phyloP scores from a whole-genome alignment of 176 grass and related monocot species.

The Tillandsia fasciculata region DNA sequence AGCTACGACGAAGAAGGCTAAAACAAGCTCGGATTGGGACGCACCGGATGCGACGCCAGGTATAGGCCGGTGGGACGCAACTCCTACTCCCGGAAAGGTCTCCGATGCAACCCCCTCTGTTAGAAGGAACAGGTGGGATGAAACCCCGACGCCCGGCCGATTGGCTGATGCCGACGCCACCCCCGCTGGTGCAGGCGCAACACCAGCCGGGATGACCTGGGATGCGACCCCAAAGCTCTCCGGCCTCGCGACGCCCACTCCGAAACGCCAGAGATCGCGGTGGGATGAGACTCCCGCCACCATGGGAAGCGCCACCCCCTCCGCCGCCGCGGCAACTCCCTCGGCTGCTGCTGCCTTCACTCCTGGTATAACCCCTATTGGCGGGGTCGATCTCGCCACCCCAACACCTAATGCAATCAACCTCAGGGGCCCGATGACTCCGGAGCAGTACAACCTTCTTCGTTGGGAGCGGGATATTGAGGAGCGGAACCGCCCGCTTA shows the following conservation, averaged over 20 bases:
- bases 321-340: slow-evolving; percentile 20
- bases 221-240: slow-evolving; percentile 85
- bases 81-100: slow-evolving; percentile 52
- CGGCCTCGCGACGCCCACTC: slow-evolving; percentile 75
- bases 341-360: slow-evolving; percentile 43
- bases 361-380: slow-evolving; percentile 73
- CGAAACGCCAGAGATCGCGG: slow-evolving; percentile 85
- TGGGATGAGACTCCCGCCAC: slow-evolving; percentile 91
- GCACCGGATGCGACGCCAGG: slow-evolving; percentile 86
- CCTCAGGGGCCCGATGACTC: slow-evolving; percentile 60
- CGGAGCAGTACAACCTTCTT: slow-evolving; percentile 79
- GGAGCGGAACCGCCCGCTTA: slow-evolving; percentile 86
- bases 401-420: slow-evolving; percentile 58
- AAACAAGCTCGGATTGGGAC: slow-evolving; percentile 74
- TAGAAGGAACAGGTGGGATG: slow-evolving; percentile 91
- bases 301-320: slow-evolving; percentile 58
- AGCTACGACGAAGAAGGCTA: slow-evolving; percentile 43
- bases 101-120: slow-evolving; percentile 58
- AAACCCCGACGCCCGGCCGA: slow-evolving; percentile 88
- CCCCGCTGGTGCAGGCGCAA: slow-evolving; percentile 64
- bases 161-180: slow-evolving; percentile 85
- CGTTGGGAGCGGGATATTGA: slow-evolving; percentile 94
- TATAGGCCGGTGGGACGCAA: slow-evolving; percentile 74
- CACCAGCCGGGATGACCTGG: slow-evolving; percentile 84
- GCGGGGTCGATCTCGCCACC: slow-evolving; percentile 54